Conservation (phyloP, 192 early-diverging fungal species). For the Coemansia sp. region DNA sequence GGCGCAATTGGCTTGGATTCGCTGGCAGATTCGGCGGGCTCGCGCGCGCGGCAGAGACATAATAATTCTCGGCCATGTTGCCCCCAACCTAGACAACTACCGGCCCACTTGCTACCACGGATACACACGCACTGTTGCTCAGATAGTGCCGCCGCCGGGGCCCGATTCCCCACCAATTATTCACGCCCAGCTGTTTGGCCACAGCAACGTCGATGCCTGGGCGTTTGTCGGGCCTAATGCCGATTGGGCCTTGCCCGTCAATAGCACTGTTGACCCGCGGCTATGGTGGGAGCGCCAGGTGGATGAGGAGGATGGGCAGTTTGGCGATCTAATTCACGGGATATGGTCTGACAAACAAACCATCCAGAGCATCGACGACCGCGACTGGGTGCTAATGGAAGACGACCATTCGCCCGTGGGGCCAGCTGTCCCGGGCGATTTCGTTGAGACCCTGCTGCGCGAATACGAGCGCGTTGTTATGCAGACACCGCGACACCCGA, state of each 20-base stretch:
- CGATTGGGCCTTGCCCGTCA: constrained; percentile 12
- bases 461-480: constrained; percentile 42
- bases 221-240: constrained; percentile 55
- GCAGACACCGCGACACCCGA: constrained; percentile 8
- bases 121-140: constrained; percentile 53
- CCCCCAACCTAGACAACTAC: constrained; percentile 58
- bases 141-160: constrained; percentile 21
- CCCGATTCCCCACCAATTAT: not conserved
- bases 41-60: constrained; percentile 50
- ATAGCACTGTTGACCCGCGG: not conserved
- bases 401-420: constrained; percentile 13
- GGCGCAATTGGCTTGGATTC: constrained; percentile 68
- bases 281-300: constrained; percentile 42
- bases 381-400: constrained; percentile 35
- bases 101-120: constrained; percentile 50
- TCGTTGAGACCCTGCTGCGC: constrained; percentile 28
- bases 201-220: constrained; percentile 72
- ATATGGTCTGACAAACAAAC: constrained; percentile 19
- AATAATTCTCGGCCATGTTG: constrained; percentile 67
- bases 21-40: constrained; percentile 56
- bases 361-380: not conserved
- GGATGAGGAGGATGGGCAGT: constrained; percentile 38
- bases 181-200: constrained; percentile 69
- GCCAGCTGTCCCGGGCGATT: constrained; percentile 27
- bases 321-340: constrained; percentile 36